Evolutionary conservation across 2,329 filamentous ascomycete genomes (phyloP), one percentile per base, ranked within the genome.

Genomic region (Sporothrix curviconia): DNA sequence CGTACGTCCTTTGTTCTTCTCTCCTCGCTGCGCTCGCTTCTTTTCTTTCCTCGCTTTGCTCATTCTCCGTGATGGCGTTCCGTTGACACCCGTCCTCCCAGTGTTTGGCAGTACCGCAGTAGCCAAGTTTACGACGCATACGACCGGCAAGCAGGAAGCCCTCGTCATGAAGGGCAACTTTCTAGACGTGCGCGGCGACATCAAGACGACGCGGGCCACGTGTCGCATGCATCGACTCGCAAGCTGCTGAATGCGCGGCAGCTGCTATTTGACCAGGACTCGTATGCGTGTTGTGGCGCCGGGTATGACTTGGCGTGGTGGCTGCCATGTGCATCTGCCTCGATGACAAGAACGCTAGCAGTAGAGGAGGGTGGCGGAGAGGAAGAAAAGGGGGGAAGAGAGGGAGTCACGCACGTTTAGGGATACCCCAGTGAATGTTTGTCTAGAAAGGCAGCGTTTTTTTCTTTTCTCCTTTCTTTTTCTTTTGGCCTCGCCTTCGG

Each of bases 341-440:
- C 59, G 86, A 89, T 62, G 84, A 88, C 76, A 79, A 78, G 72
- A 80, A 80, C 85, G 58, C n/a, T n/a, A n/a, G n/a, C n/a, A n/a
- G n/a, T n/a, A n/a, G n/a, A n/a, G n/a, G n/a, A n/a, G n/a, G n/a
- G n/a, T n/a, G n/a, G n/a, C n/a, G n/a, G n/a, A n/a, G n/a, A n/a
- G n/a, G n/a, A n/a, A n/a, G n/a, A n/a, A n/a, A n/a, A n/a, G n/a
- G n/a, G n/a, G n/a, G n/a, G n/a, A n/a, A n/a, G n/a, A n/a, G n/a
- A n/a, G n/a, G n/a, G n/a, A n/a, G n/a, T n/a, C n/a, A n/a, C n/a
- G n/a, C n/a, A n/a, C n/a, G n/a, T n/a, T n/a, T n/a, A n/a, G n/a
- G n/a, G n/a, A n/a, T n/a, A n/a, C n/a, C n/a, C n/a, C n/a, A n/a
- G n/a, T n/a, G n/a, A n/a, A n/a, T n/a, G n/a, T n/a, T n/a, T n/a